A percentile compares a stretch with the other conserved stretches of the same genome.
Conservation (phyloP, 257 asterid genomes). For the Solanum pimpinellifolium region DNA sequence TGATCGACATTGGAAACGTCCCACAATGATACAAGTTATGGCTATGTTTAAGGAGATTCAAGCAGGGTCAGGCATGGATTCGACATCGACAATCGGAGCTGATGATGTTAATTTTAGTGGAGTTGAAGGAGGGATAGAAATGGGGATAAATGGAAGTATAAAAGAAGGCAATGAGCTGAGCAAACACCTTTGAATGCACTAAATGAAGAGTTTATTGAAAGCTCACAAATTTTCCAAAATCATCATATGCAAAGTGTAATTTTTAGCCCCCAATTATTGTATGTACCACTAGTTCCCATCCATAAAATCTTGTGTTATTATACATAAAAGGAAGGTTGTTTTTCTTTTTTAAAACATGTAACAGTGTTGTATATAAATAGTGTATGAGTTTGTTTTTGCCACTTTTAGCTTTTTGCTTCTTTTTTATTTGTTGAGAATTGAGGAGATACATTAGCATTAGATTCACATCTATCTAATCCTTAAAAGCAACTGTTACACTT, state of each 20-base stretch:
- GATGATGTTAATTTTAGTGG: conserved; percentile 31
- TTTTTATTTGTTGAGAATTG: neutral
- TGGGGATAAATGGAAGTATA: conserved; percentile 81
- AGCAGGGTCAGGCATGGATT: conserved; percentile 59
- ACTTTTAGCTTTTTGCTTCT: neutral
- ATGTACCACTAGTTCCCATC: conserved; percentile 27
- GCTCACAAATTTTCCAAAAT: neutral
- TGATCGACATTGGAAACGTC: conserved; percentile 76
- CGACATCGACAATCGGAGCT: conserved; percentile 36
- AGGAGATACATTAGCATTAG: conserved; percentile 10
- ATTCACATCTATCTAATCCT: conserved; percentile 29
- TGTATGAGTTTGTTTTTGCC: conserved; percentile 31
- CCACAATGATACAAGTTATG: conserved; percentile 81
- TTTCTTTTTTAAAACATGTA: conserved; percentile 37
- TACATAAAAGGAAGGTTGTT: conserved; percentile 21
- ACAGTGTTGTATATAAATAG: conserved; percentile 64
- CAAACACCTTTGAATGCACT: conserved; percentile 44
- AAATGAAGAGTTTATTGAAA: neutral
- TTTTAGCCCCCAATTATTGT: conserved; percentile 26
- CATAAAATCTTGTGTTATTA: conserved; percentile 29
- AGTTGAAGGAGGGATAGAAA: conserved; percentile 55
- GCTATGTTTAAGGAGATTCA: conserved; percentile 79
- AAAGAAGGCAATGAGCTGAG: conserved; percentile 67
- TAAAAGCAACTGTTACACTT: conserved; percentile 26
- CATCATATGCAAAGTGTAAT: neutral